Conservation (phyloP, 768 basidiomycete genomes). For the Trametes elegans region DNA sequence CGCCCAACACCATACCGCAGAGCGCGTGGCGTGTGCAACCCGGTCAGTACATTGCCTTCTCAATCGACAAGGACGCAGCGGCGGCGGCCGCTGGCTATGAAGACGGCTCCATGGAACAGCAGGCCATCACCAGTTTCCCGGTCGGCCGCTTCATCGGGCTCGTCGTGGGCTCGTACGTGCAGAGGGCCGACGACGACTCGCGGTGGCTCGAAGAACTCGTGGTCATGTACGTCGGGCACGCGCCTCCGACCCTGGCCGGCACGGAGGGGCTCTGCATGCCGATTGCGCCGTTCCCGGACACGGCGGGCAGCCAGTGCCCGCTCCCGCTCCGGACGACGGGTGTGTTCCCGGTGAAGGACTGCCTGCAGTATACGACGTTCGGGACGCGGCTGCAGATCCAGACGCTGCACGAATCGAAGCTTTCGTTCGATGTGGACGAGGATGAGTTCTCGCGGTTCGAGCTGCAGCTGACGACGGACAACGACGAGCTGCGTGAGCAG, state of each 20-base stretch:
- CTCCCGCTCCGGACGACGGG: slow-evolving; percentile 19
- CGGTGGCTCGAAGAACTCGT: slow-evolving; percentile 19
- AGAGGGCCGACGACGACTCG: slow-evolving; percentile 9
- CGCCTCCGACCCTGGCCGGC: slow-evolving; percentile 14
- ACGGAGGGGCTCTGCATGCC: slow-evolving; percentile 3
- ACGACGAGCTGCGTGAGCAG: background rate
- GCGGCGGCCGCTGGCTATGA: slow-evolving; percentile 1
- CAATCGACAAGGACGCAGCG: slow-evolving; percentile 17
- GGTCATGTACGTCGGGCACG: slow-evolving; percentile 21
- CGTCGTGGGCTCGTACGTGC: slow-evolving; percentile 18
- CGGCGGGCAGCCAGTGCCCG: background rate
- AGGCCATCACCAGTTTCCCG: slow-evolving; percentile 5
- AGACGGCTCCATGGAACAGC: slow-evolving; percentile 1
- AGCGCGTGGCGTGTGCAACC: slow-evolving; percentile 16
- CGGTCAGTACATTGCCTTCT: slow-evolving; percentile 23
- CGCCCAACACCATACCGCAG: slow-evolving; percentile 3
- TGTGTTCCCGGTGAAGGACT: slow-evolving; percentile 26
- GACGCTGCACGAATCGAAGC: slow-evolving; percentile 19
- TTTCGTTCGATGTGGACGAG: slow-evolving; percentile 25
- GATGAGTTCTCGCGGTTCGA: slow-evolving; percentile 27
- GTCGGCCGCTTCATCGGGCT: slow-evolving; percentile 26
- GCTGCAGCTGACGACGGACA: slow-evolving; percentile 6
- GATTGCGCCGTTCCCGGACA: slow-evolving; percentile 10
- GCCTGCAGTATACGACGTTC: slow-evolving; percentile 26
- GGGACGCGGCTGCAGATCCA: slow-evolving; percentile 24